Evolutionary conservation across 768 basidiomycete genomes (phyloP), one percentile per base, ranked within the genome.

Genomic region (Mycena floridula): DNA sequence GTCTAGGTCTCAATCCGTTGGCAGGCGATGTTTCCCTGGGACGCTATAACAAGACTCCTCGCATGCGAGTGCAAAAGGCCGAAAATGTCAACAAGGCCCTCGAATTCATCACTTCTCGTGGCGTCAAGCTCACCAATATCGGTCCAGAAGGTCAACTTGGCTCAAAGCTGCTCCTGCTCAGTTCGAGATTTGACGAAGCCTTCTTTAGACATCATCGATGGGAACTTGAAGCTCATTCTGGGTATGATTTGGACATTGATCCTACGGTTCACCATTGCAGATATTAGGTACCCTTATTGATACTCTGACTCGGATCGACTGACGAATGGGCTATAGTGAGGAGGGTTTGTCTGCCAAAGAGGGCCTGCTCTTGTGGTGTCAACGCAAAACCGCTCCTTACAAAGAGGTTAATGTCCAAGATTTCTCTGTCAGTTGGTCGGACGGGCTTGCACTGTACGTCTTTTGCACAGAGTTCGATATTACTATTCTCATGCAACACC

Each of bases 231-330:
- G 65, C 85, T 99, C 44, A 97, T 95, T 42, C 78, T 98, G n/a
- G 94, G 92, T 25, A 91, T 94, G 94, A 97, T 99, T 52, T 98
- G 96, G 96, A 95, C 91, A 0, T 76, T 98, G 27, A 93, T 99
- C 57, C 75, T 98, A 25, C 85, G 95, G 11, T 98, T 98, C 63
- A 96, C 94, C 5, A 98, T 99, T 51, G 94, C 96, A 20, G 93
- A 94, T 55, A 98, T 99, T 69, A 96, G 85, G 94, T 93, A 51
- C 48, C 81, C 38, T 12, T 16, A 16, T 32, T 45, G 22, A 20
- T 45, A 21, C 9, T 18, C 30, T 43, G 13, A 15, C n/a, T 3
- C 15, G 41, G 6, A 36, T 37, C 6, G 8, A 26, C 5, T 18
- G n/a, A n/a, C n/a, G n/a, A n/a, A 26, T 27, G 20, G 11, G 21